phyloP scores from a whole-genome alignment of 2,329 filamentous ascomycete species.

The Keithomyces neogunnii region DNA sequence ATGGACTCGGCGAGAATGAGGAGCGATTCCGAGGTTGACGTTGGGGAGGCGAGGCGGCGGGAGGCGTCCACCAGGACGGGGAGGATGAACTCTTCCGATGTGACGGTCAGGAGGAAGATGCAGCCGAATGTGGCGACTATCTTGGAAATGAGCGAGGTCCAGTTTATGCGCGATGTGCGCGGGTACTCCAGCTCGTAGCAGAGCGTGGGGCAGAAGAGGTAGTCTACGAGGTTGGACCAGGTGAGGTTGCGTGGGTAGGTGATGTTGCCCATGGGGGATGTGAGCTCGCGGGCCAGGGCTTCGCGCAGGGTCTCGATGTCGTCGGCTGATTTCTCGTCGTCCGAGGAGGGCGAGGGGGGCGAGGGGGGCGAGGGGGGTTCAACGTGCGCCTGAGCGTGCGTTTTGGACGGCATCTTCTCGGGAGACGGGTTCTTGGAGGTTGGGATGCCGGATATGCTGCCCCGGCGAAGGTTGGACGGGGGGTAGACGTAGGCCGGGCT shows the following conservation, averaged over 20 bases:
- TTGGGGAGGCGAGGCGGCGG: slow-evolving; percentile 36
- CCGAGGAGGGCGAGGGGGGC: slow-evolving; percentile 10
- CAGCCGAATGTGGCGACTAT: slow-evolving; percentile 87
- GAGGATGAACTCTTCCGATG: slow-evolving; percentile 90
- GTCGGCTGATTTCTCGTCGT: slow-evolving; percentile 22
- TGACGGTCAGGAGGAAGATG: slow-evolving; percentile 87
- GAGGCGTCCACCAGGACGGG: slow-evolving; percentile 74
- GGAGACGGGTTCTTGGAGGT: slow-evolving; percentile 8
- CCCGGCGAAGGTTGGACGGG: slow-evolving; percentile 42
- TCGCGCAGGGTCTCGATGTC: slow-evolving; percentile 66
- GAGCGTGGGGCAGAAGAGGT: slow-evolving; percentile 82
- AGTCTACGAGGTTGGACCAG: slow-evolving; percentile 74
- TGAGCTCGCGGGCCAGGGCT: slow-evolving; percentile 83
- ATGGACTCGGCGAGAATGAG: slow-evolving; percentile 85
- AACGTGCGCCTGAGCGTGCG: no score
- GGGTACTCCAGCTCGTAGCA: slow-evolving; percentile 98
- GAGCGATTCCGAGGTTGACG: slow-evolving; percentile 51
- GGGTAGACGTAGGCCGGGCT: slow-evolving; percentile 71
- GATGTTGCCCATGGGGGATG: slow-evolving; percentile 78
- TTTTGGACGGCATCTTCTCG: slow-evolving; percentile 11
- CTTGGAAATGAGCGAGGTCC: slow-evolving; percentile 76
- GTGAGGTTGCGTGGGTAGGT: slow-evolving; percentile 89
- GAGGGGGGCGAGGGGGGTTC: not conserved
- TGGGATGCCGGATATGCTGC: slow-evolving; percentile 28
- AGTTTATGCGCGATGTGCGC: slow-evolving; percentile 64